phyloP scores from a whole-genome alignment of 495 filamentous ascomycete species.

The Hyaloscypha bicolor region DNA sequence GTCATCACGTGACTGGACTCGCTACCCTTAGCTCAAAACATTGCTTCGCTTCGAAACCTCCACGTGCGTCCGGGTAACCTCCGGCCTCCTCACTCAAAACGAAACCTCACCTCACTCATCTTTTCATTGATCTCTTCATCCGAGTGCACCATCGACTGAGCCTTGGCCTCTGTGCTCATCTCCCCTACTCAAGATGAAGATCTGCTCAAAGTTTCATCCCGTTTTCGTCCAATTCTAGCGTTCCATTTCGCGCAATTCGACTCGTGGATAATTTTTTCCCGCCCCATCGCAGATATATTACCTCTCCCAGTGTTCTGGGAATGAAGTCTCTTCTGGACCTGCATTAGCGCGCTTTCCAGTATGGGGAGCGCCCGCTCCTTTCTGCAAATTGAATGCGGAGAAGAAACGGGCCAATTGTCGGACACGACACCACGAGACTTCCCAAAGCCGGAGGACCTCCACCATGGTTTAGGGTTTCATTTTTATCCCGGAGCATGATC shows the following conservation, averaged over 20 bases:
- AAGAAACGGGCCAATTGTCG: background rate
- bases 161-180: background rate
- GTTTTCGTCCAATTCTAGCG: background rate
- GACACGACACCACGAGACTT: background rate
- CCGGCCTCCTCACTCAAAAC: background rate
- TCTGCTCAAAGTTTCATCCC: background rate
- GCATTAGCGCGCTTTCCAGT: background rate
- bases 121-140: background rate
- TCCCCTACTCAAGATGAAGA: background rate
- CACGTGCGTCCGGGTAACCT: too few species aligned
- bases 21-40: background rate
- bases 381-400: background rate
- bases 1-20: background rate
- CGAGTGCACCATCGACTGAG: background rate
- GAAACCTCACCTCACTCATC: background rate
- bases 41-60: too few species aligned
- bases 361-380: background rate
- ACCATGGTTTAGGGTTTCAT: constrained; percentile 1
- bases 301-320: background rate
- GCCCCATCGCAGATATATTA: background rate
- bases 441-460: background rate
- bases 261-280: constrained; percentile 7
- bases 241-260: background rate
- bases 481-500: constrained; percentile 9
- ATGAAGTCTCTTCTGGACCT: background rate